Base-by-base conservation (phyloP, 495 filamentous ascomycete species). In the Penicillium argentinense region DNA sequence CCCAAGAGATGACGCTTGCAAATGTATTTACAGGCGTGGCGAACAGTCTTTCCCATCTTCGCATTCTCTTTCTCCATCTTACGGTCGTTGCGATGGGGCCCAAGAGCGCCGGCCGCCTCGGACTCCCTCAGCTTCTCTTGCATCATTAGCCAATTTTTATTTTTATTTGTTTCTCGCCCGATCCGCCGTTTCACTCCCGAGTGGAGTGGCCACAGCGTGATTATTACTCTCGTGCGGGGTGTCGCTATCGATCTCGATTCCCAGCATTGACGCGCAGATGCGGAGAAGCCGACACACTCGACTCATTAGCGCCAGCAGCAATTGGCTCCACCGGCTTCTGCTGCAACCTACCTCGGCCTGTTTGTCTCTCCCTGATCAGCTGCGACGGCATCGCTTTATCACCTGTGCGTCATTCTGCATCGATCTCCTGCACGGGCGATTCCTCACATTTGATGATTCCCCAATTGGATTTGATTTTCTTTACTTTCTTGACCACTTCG, bases 171-270 rank as follows among this genome's bases (percentile, higher is more conserved):
- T 43, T 26, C 39, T 21, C 28, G 6, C 32, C n/a, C 5, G 12
- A 24, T 26, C 28, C 28, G 17, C n/a, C 29, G 40, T 46, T 53
- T 54, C 49, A 40, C 25, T n/a, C n/a, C n/a, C n/a, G n/a, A n/a
- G n/a, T n/a, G n/a, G n/a, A n/a, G n/a, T n/a, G n/a, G n/a, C n/a
- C n/a, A n/a, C n/a, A n/a, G n/a, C n/a, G n/a, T n/a, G n/a, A n/a
- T n/a, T n/a, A n/a, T n/a, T n/a, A n/a, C n/a, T n/a, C 34, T 37
- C 16, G 47, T 45, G 51, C 46, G 57, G 57, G 57, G 54, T 53
- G 27, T 45, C 39, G 34, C 30, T 29, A 19, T 45, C 33, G 42
- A 48, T 43, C 36, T 45, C 37, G 39, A 39, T 39, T 21, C n/a
- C 16, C 19, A 39, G 17, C 43, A 42, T 34, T 57, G 53, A 57